phyloP scores from a whole-genome alignment of 331 rosid genomes.

The Telfairia occidentalis region DNA sequence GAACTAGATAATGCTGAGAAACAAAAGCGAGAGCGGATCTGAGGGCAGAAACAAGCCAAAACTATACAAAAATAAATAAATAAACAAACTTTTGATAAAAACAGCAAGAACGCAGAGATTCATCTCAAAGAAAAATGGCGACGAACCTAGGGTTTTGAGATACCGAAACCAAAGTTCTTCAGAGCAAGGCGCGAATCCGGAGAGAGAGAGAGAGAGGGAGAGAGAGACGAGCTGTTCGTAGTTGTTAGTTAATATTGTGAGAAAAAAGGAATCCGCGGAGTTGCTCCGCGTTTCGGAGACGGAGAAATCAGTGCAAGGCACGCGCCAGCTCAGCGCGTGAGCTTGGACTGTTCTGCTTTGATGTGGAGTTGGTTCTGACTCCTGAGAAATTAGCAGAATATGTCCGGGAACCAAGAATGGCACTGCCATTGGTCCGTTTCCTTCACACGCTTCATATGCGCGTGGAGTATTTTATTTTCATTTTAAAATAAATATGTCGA shows the following conservation, averaged over 20 bases:
- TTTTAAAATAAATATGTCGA: background rate
- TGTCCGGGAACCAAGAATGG: constrained; percentile 11
- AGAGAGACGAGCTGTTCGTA: constrained; percentile 11
- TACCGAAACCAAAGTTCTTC: constrained; percentile 17
- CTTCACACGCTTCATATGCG: background rate
- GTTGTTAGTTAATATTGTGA: constrained; percentile 31
- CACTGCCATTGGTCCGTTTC: constrained; percentile 20
- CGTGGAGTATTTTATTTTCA: background rate
- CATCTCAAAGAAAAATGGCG: constrained; percentile 32
- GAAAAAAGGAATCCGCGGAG: constrained; percentile 14
- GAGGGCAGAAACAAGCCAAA: constrained; percentile 15
- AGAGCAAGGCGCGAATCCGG: constrained; percentile 29
- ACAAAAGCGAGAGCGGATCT: constrained; percentile 42
- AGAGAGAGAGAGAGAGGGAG: constrained; percentile 22
- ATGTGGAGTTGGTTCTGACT: constrained; percentile 29
- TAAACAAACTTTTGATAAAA: background rate
- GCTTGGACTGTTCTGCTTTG: background rate
- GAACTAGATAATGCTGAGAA: background rate
- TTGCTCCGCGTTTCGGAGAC: constrained; percentile 30
- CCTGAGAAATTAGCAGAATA: constrained; percentile 22
- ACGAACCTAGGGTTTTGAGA: constrained; percentile 56
- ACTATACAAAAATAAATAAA: background rate
- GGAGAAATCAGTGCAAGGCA: background rate
- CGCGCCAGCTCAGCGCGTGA: constrained; percentile 36
- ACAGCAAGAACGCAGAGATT: background rate